These are phyloP conservation scores for Lentinus tigrinus DNA, from an alignment of 768 basidiomycete genomes.

Conservation along the genomic window DNA sequence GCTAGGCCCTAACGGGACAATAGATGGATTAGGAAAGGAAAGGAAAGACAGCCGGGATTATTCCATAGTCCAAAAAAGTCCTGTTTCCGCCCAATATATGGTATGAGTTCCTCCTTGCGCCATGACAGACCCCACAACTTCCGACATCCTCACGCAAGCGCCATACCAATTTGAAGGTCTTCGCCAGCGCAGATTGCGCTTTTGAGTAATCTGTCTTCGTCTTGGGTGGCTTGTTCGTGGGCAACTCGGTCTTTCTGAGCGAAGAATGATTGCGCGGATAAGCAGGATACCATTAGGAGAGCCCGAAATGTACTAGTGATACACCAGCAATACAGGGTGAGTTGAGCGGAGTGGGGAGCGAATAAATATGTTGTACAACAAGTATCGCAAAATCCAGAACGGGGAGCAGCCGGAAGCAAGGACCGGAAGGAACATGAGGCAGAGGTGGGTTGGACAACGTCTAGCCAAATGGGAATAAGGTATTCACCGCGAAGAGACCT, in stretches of 20 bases:
- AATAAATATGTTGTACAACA: slow-evolving; percentile 19
- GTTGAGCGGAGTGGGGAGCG: neutral
- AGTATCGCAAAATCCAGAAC: neutral
- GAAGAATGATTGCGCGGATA: neutral
- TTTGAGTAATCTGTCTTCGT: too few relatives aligned
- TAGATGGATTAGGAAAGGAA: too few relatives aligned
- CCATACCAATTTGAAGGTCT: too few relatives aligned
- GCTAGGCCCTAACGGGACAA: too few relatives aligned
- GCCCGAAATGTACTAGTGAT: slow-evolving; percentile 8
- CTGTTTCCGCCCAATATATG: too few relatives aligned
- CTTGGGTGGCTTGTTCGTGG: too few relatives aligned
- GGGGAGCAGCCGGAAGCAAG: neutral
- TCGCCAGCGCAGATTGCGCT: too few relatives aligned
- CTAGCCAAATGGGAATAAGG: neutral
- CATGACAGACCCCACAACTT: too few relatives aligned
- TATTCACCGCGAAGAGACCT: slow-evolving; percentile 24
- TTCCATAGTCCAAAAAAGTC: too few relatives aligned
- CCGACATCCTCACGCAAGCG: too few relatives aligned
- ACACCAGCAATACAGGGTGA: slow-evolving; percentile 16
- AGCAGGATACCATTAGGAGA: neutral
- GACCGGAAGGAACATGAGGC: neutral
- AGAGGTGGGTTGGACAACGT: neutral
- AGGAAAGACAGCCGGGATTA: too few relatives aligned
- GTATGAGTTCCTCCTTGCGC: too few relatives aligned
- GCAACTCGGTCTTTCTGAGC: neutral